These are phyloP conservation scores for Termitomyces sp. DNA, from an alignment of 768 basidiomycete genomes.

Conservation along the genomic window DNA sequence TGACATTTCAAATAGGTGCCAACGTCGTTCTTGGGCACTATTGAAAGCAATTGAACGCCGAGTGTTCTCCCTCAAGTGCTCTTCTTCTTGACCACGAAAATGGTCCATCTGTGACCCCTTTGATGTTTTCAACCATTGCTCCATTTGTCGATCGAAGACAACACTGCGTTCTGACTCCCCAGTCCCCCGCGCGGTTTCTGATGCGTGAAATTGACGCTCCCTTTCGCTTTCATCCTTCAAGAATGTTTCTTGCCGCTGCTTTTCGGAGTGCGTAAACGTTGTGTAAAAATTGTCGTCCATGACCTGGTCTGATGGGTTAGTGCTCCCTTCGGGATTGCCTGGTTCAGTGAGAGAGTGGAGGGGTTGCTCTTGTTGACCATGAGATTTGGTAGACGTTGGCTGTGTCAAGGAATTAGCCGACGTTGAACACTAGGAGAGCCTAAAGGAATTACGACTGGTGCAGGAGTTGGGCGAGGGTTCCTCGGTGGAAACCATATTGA, in stretches of 20 bases:
- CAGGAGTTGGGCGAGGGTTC: not conserved
- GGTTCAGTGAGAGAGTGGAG: not conserved
- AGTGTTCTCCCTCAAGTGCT: not conserved
- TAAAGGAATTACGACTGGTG: no score
- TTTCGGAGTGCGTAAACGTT: conserved; percentile 1
- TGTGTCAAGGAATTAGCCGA: not conserved
- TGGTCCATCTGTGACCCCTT: not conserved
- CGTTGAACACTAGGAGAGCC: not conserved
- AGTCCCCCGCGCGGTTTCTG: not conserved
- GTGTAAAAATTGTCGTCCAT: not conserved
- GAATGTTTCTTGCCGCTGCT: conserved; percentile 3
- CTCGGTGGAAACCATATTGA: not conserved
- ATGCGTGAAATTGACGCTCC: not conserved
- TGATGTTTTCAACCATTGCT: not conserved
- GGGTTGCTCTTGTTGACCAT: not conserved
- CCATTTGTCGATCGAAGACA: not conserved
- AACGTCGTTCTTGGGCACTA: not conserved
- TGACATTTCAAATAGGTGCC: not conserved
- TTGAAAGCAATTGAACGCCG: not conserved
- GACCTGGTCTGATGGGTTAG: not conserved
- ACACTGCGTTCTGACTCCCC: not conserved
- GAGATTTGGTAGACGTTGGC: not conserved
- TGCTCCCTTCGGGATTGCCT: not conserved
- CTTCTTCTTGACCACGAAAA: not conserved
- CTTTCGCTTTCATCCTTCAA: not conserved